A percentile compares a stretch with the other conserved stretches of the same genome.
Evolutionary conservation across 768 basidiomycete species (phyloP).

Genomic region (Artomyces pyxidatus): DNA sequence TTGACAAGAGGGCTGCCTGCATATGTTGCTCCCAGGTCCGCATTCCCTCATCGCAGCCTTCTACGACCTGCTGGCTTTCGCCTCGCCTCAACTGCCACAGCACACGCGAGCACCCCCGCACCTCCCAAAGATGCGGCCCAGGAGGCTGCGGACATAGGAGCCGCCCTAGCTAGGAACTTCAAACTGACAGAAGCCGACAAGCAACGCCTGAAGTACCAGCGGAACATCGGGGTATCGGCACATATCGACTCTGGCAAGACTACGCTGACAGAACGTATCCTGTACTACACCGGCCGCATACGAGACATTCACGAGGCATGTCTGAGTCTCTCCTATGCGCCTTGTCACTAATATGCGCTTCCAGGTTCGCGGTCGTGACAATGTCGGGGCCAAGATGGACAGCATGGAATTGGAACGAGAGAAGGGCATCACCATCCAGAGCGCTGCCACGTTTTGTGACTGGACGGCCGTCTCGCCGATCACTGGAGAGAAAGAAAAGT

Average conservation of each 20-base stretch:
- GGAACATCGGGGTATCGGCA: slow-evolving; percentile 95
- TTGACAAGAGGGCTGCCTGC: neutral
- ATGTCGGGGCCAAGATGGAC: slow-evolving; percentile 99
- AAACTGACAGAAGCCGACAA: slow-evolving; percentile 58
- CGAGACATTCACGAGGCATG: slow-evolving; percentile 92
- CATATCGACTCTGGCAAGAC: slow-evolving; percentile 98
- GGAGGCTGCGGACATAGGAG: neutral
- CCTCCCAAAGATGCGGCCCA: neutral
- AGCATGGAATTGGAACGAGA: slow-evolving; percentile 98
- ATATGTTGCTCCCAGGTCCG: neutral
- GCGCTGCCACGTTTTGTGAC: slow-evolving; percentile 96
- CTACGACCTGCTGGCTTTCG: too few species aligned
- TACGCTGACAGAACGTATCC: slow-evolving; percentile 89
- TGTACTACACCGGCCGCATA: slow-evolving; percentile 95
- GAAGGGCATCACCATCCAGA: slow-evolving; percentile 99
- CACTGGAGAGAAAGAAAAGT: slow-evolving; percentile 65
- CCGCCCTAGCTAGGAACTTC: slow-evolving; percentile 10
- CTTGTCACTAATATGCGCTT: slow-evolving; percentile 4
- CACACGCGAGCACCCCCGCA: neutral
- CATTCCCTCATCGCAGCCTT: neutral
- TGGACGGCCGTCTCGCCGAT: slow-evolving; percentile 70
- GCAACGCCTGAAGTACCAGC: slow-evolving; percentile 59
- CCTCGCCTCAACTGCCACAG: neutral
- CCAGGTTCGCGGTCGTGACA: slow-evolving; percentile 87
- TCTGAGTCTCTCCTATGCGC: slow-evolving; percentile 8